These are phyloP conservation scores for Hyphochytrium catenoides DNA, from an alignment of 352 stramenopile species.

Conservation along the genomic window DNA sequence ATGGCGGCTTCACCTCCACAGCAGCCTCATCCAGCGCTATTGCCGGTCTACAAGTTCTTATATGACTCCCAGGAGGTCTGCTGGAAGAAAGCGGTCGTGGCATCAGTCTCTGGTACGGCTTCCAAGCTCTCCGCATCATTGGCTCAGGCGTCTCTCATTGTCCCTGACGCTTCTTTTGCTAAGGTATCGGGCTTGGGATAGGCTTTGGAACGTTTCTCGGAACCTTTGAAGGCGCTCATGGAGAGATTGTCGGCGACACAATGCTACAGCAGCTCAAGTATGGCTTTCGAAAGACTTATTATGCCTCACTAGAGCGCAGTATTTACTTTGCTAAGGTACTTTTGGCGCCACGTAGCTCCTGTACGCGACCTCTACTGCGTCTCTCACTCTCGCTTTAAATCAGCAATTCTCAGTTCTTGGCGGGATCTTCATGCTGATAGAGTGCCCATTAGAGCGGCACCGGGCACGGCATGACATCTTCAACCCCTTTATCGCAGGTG, in stretches of 20 bases:
- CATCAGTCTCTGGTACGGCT: slow-evolving; percentile 31
- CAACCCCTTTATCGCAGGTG: slow-evolving; percentile 43
- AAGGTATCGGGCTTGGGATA: slow-evolving; percentile 44
- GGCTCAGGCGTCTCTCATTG: too few relatives aligned
- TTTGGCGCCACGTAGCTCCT: neutral
- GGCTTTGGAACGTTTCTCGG: slow-evolving; percentile 54
- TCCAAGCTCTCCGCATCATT: too few relatives aligned
- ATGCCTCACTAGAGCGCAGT: slow-evolving; percentile 40
- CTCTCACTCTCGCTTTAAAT: neutral
- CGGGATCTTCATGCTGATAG: slow-evolving; percentile 42
- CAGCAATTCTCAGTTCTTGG: slow-evolving; percentile 58
- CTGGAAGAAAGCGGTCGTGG: slow-evolving; percentile 52
- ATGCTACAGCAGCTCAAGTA: slow-evolving; percentile 64
- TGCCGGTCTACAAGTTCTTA: slow-evolving; percentile 28
- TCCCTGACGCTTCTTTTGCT: too few relatives aligned
- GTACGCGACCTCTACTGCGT: neutral
- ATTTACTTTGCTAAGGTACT: slow-evolving; percentile 55
- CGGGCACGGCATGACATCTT: slow-evolving; percentile 38
- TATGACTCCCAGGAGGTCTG: slow-evolving; percentile 49
- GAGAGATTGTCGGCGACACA: slow-evolving; percentile 46
- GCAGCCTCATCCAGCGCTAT: slow-evolving; percentile 3
- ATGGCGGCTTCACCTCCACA: too few relatives aligned
- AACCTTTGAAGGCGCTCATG: slow-evolving; percentile 58
- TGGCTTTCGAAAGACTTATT: slow-evolving; percentile 52
- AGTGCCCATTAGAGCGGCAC: slow-evolving; percentile 57